Evolutionary conservation across 208 protist species (phyloP).

Genomic region (Leishmania tarentolae): DNA sequence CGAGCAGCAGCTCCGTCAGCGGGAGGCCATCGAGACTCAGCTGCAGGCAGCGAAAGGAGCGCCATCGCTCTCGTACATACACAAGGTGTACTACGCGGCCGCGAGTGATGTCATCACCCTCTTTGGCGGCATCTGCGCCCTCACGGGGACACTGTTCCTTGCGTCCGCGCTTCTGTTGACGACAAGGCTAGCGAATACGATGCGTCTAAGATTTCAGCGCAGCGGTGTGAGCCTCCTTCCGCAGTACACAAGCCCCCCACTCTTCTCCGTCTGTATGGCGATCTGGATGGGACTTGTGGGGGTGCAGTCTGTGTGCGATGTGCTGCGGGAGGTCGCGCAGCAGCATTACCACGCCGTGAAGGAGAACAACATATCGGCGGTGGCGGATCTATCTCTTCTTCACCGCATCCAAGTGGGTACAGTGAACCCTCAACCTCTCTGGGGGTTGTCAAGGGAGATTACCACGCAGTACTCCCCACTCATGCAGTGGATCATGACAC

Average conservation of each 20-base stretch:
- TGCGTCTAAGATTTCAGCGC: constrained; percentile 13
- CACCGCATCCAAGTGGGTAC: constrained; percentile 17
- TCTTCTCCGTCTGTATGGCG: constrained; percentile 22
- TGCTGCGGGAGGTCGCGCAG: constrained; percentile 29
- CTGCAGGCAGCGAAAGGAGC: constrained; percentile 12
- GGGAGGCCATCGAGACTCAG: constrained; percentile 21
- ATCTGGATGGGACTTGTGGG: constrained; percentile 29
- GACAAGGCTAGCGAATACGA: constrained; percentile 6
- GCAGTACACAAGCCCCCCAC: neutral
- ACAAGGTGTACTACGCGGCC: constrained; percentile 14
- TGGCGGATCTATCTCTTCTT: constrained; percentile 16
- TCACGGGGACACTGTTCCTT: constrained; percentile 10
- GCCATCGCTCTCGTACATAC: constrained; percentile 22
- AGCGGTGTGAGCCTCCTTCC: constrained; percentile 20
- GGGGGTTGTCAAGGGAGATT: constrained; percentile 23
- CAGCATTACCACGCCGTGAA: constrained; percentile 27
- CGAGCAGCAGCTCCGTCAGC: constrained; percentile 48
- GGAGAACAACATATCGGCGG: constrained; percentile 5
- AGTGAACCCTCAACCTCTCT: constrained; percentile 16
- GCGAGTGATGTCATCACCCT: constrained; percentile 10
- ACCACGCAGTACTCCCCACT: constrained; percentile 13
- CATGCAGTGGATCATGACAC: constrained; percentile 23
- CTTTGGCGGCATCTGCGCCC: constrained; percentile 12
- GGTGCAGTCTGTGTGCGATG: constrained; percentile 18
- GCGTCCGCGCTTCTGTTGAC: constrained; percentile 8